A percentile compares a stretch with the other conserved stretches of the same genome.
These are phyloP conservation scores for Spergularia azorica DNA, from an alignment of 179 eudicot genomes.

Conservation along the genomic window DNA sequence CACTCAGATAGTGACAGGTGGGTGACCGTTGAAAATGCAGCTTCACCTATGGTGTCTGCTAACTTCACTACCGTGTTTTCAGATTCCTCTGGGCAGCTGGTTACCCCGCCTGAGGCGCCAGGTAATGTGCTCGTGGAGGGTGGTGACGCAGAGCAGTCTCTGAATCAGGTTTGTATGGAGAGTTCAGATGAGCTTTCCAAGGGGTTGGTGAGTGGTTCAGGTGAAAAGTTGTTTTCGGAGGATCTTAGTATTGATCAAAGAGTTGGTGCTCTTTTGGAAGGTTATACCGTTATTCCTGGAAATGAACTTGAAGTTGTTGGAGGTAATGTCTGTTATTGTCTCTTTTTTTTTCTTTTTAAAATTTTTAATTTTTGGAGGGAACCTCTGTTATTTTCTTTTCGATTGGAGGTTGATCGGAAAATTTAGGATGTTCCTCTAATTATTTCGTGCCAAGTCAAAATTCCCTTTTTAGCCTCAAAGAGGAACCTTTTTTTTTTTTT, in stretches of 20 bases:
- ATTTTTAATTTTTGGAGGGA: not conserved
- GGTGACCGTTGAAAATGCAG: slow-evolving; percentile 97
- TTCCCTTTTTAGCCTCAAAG: no score
- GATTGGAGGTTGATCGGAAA: not conserved
- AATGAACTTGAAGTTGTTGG: slow-evolving; percentile 74
- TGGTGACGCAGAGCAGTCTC: slow-evolving; percentile 45
- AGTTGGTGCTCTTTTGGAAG: slow-evolving; percentile 70
- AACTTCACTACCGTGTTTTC: slow-evolving; percentile 63
- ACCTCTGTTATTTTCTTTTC: not conserved
- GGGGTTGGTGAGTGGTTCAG: slow-evolving; percentile 22
- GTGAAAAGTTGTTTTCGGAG: slow-evolving; percentile 28
- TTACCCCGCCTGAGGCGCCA: slow-evolving; percentile 83
- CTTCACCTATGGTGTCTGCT: slow-evolving; percentile 68
- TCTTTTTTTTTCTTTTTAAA: not conserved
- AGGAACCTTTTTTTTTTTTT: no score
- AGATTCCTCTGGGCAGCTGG: slow-evolving; percentile 65
- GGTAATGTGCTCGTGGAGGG: slow-evolving; percentile 70
- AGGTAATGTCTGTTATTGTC: slow-evolving; percentile 43
- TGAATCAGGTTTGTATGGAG: slow-evolving; percentile 37
- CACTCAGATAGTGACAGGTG: slow-evolving; percentile 86
- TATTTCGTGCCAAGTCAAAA: no score
- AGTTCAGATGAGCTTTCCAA: slow-evolving; percentile 26
- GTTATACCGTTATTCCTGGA: slow-evolving; percentile 63
- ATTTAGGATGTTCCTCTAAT: no score
- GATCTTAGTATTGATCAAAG: slow-evolving; percentile 74